These are phyloP conservation scores for Sugiyamaella grinbergsii DNA, from an alignment of 1,139 yeast species.

Conservation along the genomic window DNA sequence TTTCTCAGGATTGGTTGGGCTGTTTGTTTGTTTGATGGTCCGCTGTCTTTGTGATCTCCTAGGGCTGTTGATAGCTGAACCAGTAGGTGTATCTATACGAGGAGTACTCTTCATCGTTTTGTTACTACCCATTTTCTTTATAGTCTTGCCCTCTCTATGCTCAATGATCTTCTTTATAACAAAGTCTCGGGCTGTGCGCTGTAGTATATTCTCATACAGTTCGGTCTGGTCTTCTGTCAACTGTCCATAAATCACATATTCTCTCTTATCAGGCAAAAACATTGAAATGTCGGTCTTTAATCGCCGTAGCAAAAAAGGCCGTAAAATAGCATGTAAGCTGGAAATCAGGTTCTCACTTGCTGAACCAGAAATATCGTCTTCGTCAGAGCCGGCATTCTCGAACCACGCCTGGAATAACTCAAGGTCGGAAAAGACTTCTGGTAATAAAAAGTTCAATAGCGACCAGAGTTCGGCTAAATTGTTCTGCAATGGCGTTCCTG, in stretches of 20 bases:
- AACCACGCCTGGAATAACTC: constrained; percentile 93
- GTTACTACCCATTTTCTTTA: background rate
- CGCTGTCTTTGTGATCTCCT: constrained; percentile 2
- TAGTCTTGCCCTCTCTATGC: constrained; percentile 26
- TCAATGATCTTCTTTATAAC: constrained; percentile 44
- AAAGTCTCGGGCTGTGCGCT: constrained; percentile 44
- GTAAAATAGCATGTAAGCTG: constrained; percentile 80
- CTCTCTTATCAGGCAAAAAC: constrained; percentile 82
- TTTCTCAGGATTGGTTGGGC: background rate
- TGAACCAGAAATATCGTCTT: constrained; percentile 34
- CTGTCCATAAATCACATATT: constrained; percentile 75
- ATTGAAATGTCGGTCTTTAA: constrained; percentile 72
- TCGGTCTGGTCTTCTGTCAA: constrained; percentile 63
- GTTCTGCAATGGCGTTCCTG: constrained; percentile 61
- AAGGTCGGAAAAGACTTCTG: constrained; percentile 88
- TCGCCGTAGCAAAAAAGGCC: constrained; percentile 84
- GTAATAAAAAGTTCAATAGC: constrained; percentile 54
- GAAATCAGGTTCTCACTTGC: constrained; percentile 55
- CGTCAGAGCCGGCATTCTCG: constrained; percentile 59
- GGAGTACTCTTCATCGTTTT: background rate
- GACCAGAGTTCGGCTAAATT: constrained; percentile 51
- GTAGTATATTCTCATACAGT: constrained; percentile 63
- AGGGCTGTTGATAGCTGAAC: background rate
- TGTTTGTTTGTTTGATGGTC: background rate
- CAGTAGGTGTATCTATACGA: background rate